Base-by-base conservation (phyloP, 2,329 filamentous ascomycete genomes). In the Nemania sp. region DNA sequence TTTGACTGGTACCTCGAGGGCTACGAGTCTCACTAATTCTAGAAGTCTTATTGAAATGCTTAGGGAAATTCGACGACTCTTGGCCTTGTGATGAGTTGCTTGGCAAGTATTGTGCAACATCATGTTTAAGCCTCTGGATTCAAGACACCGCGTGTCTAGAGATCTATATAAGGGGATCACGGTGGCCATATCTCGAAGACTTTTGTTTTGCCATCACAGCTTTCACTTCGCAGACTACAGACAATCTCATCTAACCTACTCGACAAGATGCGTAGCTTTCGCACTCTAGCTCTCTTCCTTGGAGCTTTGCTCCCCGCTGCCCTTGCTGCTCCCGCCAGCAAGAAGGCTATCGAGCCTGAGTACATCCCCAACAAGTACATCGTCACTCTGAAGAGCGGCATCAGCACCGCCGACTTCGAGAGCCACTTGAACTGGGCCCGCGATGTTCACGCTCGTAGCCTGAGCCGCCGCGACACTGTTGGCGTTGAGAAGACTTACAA, bases 401-500 rank as follows among this genome's bases (percentile, higher is more conserved):
- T 77, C 60, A 76, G 73, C 62, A 69, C 71, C 15, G 67, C 72
- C 43, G 75, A 79, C 51, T 68, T 80, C 58, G 76, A 80, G 67
- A 73, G 75, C 26, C 80, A 83, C 70, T 27, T 80, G 22, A 74
- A 64, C 71, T 79, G 75, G 76, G 78, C 78, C 64, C 73, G 70
- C 54, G 77, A 78, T 52, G 72, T 83, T 7, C 78, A 82, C 63
- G 73, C 73, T 64, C 78, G 77, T 53, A 81, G 79, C 73, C 65
- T 82, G 64, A 70, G 45, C 69, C 74, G 79, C 68, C 77, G 80
- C 69, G 73, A 76, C 72, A 77, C 73, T 27, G 69, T 55, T 57
- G 80, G 79, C 61, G 73, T 85, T 10, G 80, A 83, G 72, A 80
- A 80, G 70, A 79, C 77, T 15, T 84, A 80, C 75, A 76, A 76